A percentile compares a stretch with the other conserved stretches of the same genome.
phyloP scores from a whole-genome alignment of 1,139 yeast species.

The Wickerhamomyces sp. region DNA sequence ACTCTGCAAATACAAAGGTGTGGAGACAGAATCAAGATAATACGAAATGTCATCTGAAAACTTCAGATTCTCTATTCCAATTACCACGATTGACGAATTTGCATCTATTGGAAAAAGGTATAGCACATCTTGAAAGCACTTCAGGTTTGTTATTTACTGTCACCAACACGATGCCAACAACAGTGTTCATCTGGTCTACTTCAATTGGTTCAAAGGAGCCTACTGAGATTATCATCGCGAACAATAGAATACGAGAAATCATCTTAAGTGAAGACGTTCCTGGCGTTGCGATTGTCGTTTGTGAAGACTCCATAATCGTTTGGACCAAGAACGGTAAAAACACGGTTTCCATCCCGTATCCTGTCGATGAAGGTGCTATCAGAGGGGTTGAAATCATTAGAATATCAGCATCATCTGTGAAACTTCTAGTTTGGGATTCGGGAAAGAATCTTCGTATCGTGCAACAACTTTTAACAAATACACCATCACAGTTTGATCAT shows the following conservation, averaged over 20 bases:
- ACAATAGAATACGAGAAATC: conserved; percentile 8
- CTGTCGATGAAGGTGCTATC: not conserved
- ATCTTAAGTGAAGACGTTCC: conserved; percentile 1
- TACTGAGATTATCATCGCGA: conserved; percentile 5
- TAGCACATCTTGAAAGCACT: conserved; percentile 1
- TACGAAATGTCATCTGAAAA: conserved; percentile 4
- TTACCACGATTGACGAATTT: conserved; percentile 8
- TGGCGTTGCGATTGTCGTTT: conserved; percentile 5
- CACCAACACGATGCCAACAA: conserved; percentile 11
- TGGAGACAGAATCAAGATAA: conserved; percentile 11
- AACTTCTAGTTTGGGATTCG: conserved; percentile 7
- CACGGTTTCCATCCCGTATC: conserved; percentile 5
- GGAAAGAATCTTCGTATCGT: conserved; percentile 5
- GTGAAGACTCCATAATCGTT: conserved; percentile 10
- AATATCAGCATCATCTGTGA: conserved; percentile 3
- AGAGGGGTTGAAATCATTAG: conserved; percentile 8
- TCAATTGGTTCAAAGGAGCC: conserved; percentile 2
- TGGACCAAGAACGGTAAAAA: conserved; percentile 2
- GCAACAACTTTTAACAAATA: conserved; percentile 1
- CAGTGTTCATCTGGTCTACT: conserved; percentile 12
- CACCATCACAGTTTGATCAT: conserved; percentile 4
- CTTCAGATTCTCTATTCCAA: not conserved
- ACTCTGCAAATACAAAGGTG: not conserved
- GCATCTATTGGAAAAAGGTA: conserved; percentile 3
- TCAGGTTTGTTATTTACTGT: conserved; percentile 3